These are phyloP conservation scores for Sonneratia caseolaris DNA, from an alignment of 345 rosid species.

Conservation along the genomic window DNA sequence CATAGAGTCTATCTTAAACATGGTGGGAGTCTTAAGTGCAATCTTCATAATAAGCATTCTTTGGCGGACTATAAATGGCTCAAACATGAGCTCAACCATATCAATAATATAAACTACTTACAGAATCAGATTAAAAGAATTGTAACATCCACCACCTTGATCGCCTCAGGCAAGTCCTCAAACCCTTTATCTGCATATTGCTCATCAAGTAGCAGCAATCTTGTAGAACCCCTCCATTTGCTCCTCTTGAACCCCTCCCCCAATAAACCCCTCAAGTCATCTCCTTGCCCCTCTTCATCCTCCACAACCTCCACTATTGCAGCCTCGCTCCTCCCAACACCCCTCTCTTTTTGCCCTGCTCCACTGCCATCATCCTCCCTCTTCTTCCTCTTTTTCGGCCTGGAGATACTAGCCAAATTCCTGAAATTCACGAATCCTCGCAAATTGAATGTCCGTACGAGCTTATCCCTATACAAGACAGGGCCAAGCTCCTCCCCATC, in stretches of 20 bases:
- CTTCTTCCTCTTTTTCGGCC: conserved; percentile 50
- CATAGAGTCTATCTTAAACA: background rate
- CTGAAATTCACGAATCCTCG: conserved; percentile 62
- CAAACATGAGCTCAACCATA: background rate
- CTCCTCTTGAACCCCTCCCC: conserved; percentile 59
- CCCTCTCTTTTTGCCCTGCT: conserved; percentile 17
- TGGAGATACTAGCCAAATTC: conserved; percentile 69
- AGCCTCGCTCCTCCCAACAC: conserved; percentile 31
- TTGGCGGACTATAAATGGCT: background rate
- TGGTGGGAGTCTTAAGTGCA: background rate
- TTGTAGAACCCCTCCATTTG: conserved; percentile 75
- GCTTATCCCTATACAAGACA: conserved; percentile 56
- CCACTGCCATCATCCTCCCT: conserved; percentile 17
- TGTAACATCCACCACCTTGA: conserved; percentile 46
- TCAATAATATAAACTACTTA: background rate
- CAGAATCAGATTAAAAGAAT: background rate
- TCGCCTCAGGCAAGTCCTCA: conserved; percentile 70
- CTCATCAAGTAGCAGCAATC: conserved; percentile 87
- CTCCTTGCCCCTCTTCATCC: conserved; percentile 23
- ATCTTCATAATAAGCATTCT: background rate
- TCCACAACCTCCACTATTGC: conserved; percentile 56
- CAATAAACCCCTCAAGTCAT: conserved; percentile 52
- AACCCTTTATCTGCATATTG: conserved; percentile 33
- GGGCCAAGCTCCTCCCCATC: conserved; percentile 42
- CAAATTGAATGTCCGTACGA: conserved; percentile 49